Evolutionary conservation across 2,329 filamentous ascomycete genomes (phyloP).

Genomic region (Biscogniauxia marginata): DNA sequence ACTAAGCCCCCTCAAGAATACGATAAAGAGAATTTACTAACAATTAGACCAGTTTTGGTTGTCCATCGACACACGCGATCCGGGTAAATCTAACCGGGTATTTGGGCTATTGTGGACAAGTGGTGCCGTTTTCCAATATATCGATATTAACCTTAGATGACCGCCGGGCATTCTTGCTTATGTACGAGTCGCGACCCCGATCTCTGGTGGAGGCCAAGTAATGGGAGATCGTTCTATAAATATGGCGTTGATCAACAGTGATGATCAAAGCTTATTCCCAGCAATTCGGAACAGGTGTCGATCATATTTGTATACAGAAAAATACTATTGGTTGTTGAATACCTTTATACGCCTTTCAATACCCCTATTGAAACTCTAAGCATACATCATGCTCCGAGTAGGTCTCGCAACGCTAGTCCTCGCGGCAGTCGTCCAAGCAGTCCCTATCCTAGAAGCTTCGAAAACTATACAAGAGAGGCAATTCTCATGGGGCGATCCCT

Average conservation of each 20-base stretch:
- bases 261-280: conserved; percentile 2
- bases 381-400: conserved; percentile 24
- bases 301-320: background rate
- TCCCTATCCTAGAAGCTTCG: conserved; percentile 27
- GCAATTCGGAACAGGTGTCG: background rate
- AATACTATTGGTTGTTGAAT: background rate
- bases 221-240: conserved; percentile 18
- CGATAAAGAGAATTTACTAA: conserved; percentile 9
- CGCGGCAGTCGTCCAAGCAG: conserved; percentile 26
- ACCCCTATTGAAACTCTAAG: background rate
- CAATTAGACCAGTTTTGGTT: conserved; percentile 11
- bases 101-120: conserved; percentile 24
- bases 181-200: conserved; percentile 18
- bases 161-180: conserved; percentile 16
- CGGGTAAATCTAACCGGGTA: conserved; percentile 34
- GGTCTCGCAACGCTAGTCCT: conserved; percentile 27
- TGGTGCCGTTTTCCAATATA: conserved; percentile 27
- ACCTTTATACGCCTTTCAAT: background rate
- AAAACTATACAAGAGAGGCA: conserved; percentile 22
- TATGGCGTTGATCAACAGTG: conserved; percentile 13
- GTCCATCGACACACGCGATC: conserved; percentile 28
- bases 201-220: conserved; percentile 14
- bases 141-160: conserved; percentile 32
- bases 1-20: background rate
- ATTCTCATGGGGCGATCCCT: conserved; percentile 22